phyloP scores from a whole-genome alignment of 2,329 filamentous ascomycete genomes.

The Pseudogymnoascus sp. region DNA sequence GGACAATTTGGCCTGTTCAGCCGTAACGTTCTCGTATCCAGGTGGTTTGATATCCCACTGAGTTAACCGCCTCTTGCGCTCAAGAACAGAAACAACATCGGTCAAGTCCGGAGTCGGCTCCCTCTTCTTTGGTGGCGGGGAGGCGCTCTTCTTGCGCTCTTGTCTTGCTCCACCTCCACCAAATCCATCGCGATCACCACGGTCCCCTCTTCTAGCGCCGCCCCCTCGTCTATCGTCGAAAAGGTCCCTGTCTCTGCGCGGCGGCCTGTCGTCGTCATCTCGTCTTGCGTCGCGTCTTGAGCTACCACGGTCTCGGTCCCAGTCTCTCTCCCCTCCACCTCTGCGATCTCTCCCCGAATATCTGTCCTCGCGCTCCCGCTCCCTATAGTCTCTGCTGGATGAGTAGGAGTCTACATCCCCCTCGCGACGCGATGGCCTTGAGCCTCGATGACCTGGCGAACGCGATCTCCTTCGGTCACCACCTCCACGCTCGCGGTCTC shows the following conservation, averaged over 20 bases:
- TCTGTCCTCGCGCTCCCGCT: slow-evolving; percentile 87
- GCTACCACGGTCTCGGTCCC: slow-evolving; percentile 63
- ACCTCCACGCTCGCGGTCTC: slow-evolving; percentile 42
- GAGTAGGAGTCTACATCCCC: slow-evolving; percentile 81
- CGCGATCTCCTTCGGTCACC: slow-evolving; percentile 71
- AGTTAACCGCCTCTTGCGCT: slow-evolving; percentile 85
- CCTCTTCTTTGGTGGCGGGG: slow-evolving; percentile 78
- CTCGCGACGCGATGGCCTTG: slow-evolving; percentile 61
- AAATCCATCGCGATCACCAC: slow-evolving; percentile 32
- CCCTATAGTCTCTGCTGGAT: slow-evolving; percentile 84
- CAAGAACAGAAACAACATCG: slow-evolving; percentile 70
- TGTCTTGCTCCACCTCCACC: slow-evolving; percentile 40
- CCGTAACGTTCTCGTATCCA: slow-evolving; percentile 95
- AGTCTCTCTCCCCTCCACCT: slow-evolving; percentile 62
- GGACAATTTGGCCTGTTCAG: slow-evolving; percentile 96
- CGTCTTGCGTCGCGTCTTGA: slow-evolving; percentile 55
- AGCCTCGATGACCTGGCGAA: slow-evolving; percentile 69
- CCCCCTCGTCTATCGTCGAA: slow-evolving; percentile 54
- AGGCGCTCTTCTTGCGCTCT: slow-evolving; percentile 57
- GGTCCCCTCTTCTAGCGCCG: slow-evolving; percentile 36
- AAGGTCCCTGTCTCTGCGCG: slow-evolving; percentile 51
- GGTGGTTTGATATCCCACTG: slow-evolving; percentile 99
- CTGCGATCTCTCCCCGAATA: slow-evolving; percentile 65
- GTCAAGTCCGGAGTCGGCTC: slow-evolving; percentile 95
- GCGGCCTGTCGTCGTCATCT: slow-evolving; percentile 56